Conservation (phyloP, 192 early-diverging fungal species). For the Mortierella hygrophila region DNA sequence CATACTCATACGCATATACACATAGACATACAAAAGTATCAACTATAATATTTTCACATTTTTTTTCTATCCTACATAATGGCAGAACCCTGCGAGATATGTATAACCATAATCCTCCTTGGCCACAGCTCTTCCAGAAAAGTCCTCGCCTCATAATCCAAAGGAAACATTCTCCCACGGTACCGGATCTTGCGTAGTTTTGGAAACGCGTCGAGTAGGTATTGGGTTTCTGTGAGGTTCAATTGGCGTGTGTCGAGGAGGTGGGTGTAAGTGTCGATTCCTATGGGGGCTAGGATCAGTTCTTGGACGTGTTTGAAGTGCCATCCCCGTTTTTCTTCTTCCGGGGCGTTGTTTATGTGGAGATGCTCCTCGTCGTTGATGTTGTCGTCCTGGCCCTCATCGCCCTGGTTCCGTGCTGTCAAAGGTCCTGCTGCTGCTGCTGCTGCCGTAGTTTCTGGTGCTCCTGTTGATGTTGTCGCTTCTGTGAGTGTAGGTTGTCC, state of each 20-base stretch:
- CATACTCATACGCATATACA: not conserved
- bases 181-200: conserved; percentile 35
- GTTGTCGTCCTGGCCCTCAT: not conserved
- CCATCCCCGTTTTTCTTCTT: not conserved
- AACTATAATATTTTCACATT: too few species aligned
- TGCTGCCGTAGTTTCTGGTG: not conserved
- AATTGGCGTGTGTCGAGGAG: not conserved
- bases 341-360: not conserved
- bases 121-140: not conserved
- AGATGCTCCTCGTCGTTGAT: not conserved
- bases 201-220: conserved; percentile 12
- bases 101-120: conserved; percentile 1
- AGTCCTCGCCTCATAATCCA: not conserved
- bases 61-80: not conserved
- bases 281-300: not conserved
- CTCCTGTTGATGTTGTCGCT: too few species aligned
- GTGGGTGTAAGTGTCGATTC: not conserved
- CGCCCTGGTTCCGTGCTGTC: not conserved
- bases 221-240: not conserved
- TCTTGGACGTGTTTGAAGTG: not conserved
- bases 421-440: not conserved
- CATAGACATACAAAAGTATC: not conserved
- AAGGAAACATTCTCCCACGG: conserved; percentile 2
- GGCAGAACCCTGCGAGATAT: conserved; percentile 13
- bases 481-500: too few species aligned